A percentile compares a stretch with the other conserved stretches of the same genome.
Conservation (phyloP, 257 asterid species). For the Solanum virginianum region DNA sequence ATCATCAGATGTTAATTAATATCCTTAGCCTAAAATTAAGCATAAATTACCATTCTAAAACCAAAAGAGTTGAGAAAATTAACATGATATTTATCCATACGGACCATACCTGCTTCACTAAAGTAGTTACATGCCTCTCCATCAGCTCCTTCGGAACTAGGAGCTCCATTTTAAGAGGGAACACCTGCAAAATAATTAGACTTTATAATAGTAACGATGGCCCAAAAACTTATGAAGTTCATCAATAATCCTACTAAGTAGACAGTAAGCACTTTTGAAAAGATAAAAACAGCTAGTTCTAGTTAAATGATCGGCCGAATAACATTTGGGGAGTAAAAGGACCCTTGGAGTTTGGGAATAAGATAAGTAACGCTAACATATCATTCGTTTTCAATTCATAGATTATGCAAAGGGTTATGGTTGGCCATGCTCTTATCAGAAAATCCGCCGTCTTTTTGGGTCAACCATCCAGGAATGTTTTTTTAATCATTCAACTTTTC, state of each 20-base stretch:
- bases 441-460: too few relatives aligned
- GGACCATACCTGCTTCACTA: slow-evolving; percentile 69
- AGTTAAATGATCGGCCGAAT: neutral
- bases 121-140: slow-evolving; percentile 80
- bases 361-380: too few relatives aligned
- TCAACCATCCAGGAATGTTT: too few relatives aligned
- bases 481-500: too few relatives aligned
- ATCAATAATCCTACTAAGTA: neutral
- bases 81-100: neutral
- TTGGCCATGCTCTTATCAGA: too few relatives aligned
- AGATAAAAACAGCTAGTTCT: neutral
- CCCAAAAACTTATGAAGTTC: neutral
- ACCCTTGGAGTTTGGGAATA: too few relatives aligned
- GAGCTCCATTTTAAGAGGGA: slow-evolving; percentile 74
- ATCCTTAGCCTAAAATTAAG: neutral
- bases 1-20: neutral
- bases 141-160: slow-evolving; percentile 74
- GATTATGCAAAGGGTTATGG: too few relatives aligned
- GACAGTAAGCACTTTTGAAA: neutral
- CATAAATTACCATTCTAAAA: neutral
- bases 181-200: slow-evolving; percentile 42
- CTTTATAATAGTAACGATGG: neutral
- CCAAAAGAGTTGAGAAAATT: neutral
- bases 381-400: too few relatives aligned
- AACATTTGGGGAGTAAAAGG: too few relatives aligned